Conservation (phyloP, 495 filamentous ascomycete species). For the Annulohypoxylon bovei region DNA sequence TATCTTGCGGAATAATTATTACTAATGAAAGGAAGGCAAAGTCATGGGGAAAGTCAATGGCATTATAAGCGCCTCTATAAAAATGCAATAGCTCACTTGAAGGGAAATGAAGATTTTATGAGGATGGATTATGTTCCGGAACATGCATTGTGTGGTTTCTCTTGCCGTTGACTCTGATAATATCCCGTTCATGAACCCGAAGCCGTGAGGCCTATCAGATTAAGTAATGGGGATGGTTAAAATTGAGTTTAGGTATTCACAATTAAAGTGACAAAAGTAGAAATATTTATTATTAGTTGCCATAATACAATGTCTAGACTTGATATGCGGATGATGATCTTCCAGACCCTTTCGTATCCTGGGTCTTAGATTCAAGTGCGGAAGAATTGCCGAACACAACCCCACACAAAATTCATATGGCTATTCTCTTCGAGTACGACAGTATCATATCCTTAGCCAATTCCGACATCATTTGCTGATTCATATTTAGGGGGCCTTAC, state of each 20-base stretch:
- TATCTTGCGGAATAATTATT: not conserved
- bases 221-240: conserved; percentile 11
- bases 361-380: not conserved
- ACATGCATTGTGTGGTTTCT: not conserved
- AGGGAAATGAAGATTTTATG: too few relatives aligned
- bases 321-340: conserved; percentile 41
- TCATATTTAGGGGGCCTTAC: conserved; percentile 29
- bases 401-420: conserved; percentile 46
- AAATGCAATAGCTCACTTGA: too few relatives aligned
- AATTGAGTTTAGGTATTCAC: conserved; percentile 2
- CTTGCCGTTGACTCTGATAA: not conserved
- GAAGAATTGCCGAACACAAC: conserved; percentile 45
- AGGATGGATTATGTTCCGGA: not conserved
- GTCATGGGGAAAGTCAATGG: too few relatives aligned
- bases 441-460: conserved; percentile 36
- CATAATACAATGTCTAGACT: conserved; percentile 26
- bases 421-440: conserved; percentile 46
- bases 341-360: conserved; percentile 30
- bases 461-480: conserved; percentile 33
- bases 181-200: not conserved
- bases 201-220: not conserved
- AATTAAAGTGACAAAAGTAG: conserved; percentile 19
- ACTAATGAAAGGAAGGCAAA: too few relatives aligned
- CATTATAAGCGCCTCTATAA: too few relatives aligned
- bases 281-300: conserved; percentile 16